Evolutionary conservation across 352 stramenopile species (phyloP).

Genomic region (Thraustotheca clavata): DNA sequence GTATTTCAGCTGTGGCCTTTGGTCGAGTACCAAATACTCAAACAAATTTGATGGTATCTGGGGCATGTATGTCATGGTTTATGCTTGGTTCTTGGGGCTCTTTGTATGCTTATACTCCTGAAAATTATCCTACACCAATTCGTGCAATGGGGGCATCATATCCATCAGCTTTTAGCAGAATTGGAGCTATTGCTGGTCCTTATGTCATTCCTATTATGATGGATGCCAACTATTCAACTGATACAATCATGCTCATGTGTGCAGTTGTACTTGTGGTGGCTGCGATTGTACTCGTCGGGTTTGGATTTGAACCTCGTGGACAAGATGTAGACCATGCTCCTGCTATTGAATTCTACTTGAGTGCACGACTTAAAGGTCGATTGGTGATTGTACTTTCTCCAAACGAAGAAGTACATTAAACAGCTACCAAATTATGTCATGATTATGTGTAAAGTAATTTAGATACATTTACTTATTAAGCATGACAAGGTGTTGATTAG

Average conservation of each 20-base stretch:
- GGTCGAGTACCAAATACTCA: constrained; percentile 44
- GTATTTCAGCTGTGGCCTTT: constrained; percentile 44
- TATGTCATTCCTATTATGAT: constrained; percentile 63
- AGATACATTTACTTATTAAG: too few species aligned
- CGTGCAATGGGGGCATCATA: constrained; percentile 60
- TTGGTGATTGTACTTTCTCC: background rate
- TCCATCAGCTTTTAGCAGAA: constrained; percentile 51
- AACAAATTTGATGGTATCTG: constrained; percentile 36
- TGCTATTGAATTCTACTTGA: constrained; percentile 3
- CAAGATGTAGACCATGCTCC: constrained; percentile 43
- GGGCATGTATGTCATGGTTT: constrained; percentile 55
- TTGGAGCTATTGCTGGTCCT: constrained; percentile 51
- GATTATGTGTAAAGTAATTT: too few species aligned
- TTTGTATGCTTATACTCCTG: constrained; percentile 61
- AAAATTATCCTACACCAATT: constrained; percentile 68
- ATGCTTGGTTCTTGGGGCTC: constrained; percentile 57
- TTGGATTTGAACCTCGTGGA: constrained; percentile 58
- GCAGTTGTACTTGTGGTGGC: constrained; percentile 51
- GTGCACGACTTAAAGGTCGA: background rate
- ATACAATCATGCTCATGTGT: constrained; percentile 64
- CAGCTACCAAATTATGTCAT: too few species aligned
- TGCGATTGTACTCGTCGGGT: constrained; percentile 38
- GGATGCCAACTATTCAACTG: constrained; percentile 33
- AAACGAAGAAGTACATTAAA: too few species aligned
- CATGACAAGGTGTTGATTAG: too few species aligned